Percentiles rank a stretch among this genome's conserved stretches.
phyloP scores from a whole-genome alignment of 2,329 filamentous ascomycete genomes.

The Monosporascus sp. region DNA sequence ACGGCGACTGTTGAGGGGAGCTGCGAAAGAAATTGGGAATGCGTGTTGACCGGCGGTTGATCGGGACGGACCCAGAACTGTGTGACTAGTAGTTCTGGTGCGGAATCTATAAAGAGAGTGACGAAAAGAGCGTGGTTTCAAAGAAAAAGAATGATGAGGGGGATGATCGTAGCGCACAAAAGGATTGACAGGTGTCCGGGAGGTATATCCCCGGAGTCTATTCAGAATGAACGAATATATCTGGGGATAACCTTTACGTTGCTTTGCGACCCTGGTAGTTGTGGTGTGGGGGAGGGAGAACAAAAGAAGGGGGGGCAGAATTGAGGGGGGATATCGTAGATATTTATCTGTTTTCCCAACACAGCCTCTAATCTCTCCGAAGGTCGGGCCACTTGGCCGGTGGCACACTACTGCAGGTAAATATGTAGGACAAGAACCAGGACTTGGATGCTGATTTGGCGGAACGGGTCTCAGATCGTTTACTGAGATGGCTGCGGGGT shows the following conservation, averaged over 20 bases:
- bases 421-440: constrained; percentile 5
- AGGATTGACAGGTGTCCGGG: constrained; percentile 49
- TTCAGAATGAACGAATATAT: constrained; percentile 39
- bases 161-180: constrained; percentile 34
- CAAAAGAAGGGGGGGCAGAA: constrained; percentile 36
- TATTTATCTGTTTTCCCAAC: constrained; percentile 29
- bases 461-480: constrained; percentile 14
- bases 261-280: constrained; percentile 55
- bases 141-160: constrained; percentile 31
- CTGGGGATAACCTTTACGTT: constrained; percentile 45
- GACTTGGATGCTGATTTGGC: constrained; percentile 14
- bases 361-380: neutral
- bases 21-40: constrained; percentile 25
- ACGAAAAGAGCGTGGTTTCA: constrained; percentile 44
- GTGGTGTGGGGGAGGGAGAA: constrained; percentile 48
- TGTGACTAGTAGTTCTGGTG: neutral
- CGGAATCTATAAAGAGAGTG: constrained; percentile 37
- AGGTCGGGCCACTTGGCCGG: neutral
- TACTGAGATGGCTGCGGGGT: constrained; percentile 8
- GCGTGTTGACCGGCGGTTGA: constrained; percentile 16
- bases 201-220: constrained; percentile 28
- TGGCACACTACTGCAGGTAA: neutral
- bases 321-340: constrained; percentile 27
- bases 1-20: constrained; percentile 30
- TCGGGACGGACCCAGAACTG: constrained; percentile 17